Evolutionary conservation across 225 moss, liverwort and hornwort species (phyloP).

Genomic region (Marchantia polymorpha): DNA sequence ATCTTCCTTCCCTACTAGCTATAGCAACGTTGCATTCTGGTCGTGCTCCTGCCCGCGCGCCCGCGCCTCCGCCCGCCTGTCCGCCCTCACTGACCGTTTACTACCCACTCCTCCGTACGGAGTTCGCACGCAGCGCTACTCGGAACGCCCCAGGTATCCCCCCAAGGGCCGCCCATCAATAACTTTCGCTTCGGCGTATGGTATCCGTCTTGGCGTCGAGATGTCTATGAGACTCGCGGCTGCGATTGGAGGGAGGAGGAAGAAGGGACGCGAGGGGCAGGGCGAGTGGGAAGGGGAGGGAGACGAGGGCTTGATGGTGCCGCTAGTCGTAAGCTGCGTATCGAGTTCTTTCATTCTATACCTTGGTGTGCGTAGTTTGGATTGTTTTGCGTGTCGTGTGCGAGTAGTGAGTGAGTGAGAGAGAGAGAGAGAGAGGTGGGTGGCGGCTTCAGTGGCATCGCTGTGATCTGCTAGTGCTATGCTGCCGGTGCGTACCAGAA

Average conservation of each 20-base stretch:
- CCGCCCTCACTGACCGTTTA: conserved; percentile 1
- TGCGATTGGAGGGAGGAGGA: neutral
- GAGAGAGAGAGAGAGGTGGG: no score
- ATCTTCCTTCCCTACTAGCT: neutral
- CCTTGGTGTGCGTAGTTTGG: neutral
- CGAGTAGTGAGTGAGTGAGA: no score
- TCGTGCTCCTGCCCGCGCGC: neutral
- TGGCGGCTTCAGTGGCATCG: no score
- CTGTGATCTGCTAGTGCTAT: no score
- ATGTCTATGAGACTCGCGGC: neutral
- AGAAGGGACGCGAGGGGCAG: neutral
- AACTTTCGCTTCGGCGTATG: neutral
- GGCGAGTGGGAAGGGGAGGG: neutral
- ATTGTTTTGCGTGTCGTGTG: neutral
- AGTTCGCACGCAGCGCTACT: neutral
- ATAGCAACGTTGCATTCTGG: neutral
- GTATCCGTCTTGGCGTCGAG: neutral
- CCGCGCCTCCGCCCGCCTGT: neutral
- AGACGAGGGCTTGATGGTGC: neutral
- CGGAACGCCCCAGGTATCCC: neutral
- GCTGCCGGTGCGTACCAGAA: neutral
- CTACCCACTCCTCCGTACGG: conserved; percentile 20
- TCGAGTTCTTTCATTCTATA: neutral
- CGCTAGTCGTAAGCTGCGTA: neutral
- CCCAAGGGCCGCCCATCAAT: neutral